Evolutionary conservation across 805 yeast genomes (phyloP), one percentile per base, ranked within the genome.

Genomic region (Teunomyces lycoperdinae): DNA sequence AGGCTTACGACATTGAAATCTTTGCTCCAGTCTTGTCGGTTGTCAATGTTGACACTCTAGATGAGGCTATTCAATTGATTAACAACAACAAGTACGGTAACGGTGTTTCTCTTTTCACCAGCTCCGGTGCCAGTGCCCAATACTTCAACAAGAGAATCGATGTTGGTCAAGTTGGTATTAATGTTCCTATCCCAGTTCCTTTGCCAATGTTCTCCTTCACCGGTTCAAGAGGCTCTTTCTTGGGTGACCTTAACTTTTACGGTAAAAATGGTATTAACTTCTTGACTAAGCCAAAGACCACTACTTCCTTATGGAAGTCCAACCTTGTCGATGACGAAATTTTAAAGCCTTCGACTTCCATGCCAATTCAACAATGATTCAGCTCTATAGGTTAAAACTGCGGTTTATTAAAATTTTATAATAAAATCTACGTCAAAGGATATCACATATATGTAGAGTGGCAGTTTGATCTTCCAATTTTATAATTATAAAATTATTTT

Each of bases 161-260:
- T 50, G 81, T 84, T 47, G 91, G 91, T 29, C 90, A 85, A 67
- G 87, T 85, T 44, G 91, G 91, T 47, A 75, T 85, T 56, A 85
- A 85, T 58, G 89, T 85, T 32, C 90, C 91, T 11, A 85, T 85
- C 51, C 91, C 91, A 4, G 91, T 85, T 14, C 91, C 91, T 43
- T 71, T 85, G 63, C 90, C 91, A 50, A 83, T 85, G 87, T 85
- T 85, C 67, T 82, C 88, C 3, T 85, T 85, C 71, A 85, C 91
- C 9, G 91, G 91, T 26, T 80, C 80, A 65, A 83, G 83, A 69
- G 86, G 81, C 33, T 83, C 88, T 5, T 84, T 85, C 78, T 73
- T 84, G 55, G 91, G 91, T 31, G 90, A 85, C 62, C 77, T 85
- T 74, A 85, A 85, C 73, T 85, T 85, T 65, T 85, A 85, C 67